phyloP scores from a whole-genome alignment of 345 rosid genomes.

The Kernera saxatilis region DNA sequence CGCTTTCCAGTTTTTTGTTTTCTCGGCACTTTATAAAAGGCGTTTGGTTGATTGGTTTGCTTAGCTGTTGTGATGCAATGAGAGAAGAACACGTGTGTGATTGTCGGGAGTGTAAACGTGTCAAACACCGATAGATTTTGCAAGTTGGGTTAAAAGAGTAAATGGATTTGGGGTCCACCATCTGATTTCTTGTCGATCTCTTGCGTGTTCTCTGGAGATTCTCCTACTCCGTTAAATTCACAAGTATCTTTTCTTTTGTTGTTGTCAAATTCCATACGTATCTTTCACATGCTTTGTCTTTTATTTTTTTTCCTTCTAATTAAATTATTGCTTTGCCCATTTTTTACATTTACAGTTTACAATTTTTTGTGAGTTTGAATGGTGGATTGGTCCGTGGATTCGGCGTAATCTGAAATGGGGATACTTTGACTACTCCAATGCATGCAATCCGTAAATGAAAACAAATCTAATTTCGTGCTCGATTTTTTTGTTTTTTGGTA shows the following conservation, averaged over 20 bases:
- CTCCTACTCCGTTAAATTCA: slow-evolving; percentile 9
- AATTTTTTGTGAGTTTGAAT: not conserved
- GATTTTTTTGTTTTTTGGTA: no score
- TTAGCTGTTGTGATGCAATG: not conserved
- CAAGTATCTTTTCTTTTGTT: not conserved
- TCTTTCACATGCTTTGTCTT: slow-evolving; percentile 15
- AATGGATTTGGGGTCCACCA: not conserved
- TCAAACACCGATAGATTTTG: not conserved
- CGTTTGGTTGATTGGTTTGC: not conserved
- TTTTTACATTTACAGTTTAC: not conserved
- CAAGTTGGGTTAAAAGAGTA: slow-evolving; percentile 5
- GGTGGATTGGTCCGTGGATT: not conserved
- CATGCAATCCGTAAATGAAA: not conserved
- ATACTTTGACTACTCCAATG: not conserved
- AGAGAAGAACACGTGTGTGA: not conserved
- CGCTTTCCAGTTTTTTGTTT: not conserved
- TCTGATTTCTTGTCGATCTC: slow-evolving; percentile 17
- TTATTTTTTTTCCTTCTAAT: not conserved
- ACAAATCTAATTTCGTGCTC: no score
- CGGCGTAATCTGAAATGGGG: not conserved
- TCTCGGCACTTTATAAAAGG: not conserved
- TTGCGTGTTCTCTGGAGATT: slow-evolving; percentile 21
- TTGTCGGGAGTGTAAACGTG: not conserved
- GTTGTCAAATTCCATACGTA: slow-evolving; percentile 8
- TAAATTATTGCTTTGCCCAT: not conserved